A percentile compares a stretch with the other conserved stretches of the same genome.
These are phyloP conservation scores for Globisporangium rhizosaccharum DNA, from an alignment of 352 stramenopile genomes.

Conservation along the genomic window DNA sequence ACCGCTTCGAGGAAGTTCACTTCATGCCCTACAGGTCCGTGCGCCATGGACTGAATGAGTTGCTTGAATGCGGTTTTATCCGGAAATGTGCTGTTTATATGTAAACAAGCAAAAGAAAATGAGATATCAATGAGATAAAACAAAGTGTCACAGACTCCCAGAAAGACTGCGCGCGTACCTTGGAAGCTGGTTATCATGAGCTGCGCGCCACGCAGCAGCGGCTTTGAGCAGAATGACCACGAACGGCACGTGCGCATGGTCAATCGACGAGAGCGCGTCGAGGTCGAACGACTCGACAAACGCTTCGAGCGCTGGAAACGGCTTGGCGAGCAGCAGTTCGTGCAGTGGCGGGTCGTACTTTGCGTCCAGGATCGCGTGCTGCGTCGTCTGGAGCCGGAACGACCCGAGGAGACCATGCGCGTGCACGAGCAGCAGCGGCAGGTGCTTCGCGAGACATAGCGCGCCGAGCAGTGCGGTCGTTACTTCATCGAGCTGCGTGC, in stretches of 20 bases:
- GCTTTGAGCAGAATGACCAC: constrained; percentile 88
- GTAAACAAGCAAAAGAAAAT: background rate
- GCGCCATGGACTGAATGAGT: constrained; percentile 52
- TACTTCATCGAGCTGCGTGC: constrained; percentile 72
- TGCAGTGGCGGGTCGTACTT: constrained; percentile 83
- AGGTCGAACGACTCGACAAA: constrained; percentile 62
- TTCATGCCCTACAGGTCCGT: constrained; percentile 65
- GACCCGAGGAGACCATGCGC: constrained; percentile 92
- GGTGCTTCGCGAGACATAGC: constrained; percentile 52
- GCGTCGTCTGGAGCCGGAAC: constrained; percentile 84
- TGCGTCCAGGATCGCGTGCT: constrained; percentile 86
- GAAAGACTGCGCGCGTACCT: constrained; percentile 1
- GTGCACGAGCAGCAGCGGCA: constrained; percentile 83
- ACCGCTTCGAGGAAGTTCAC: constrained; percentile 95
- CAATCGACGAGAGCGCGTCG: constrained; percentile 61
- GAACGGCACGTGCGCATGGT: constrained; percentile 92
- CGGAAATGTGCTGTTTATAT: constrained; percentile 35
- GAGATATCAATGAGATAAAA: background rate
- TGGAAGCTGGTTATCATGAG: constrained; percentile 45
- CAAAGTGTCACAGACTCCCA: background rate
- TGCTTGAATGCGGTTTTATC: constrained; percentile 92
- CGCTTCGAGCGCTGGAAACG: constrained; percentile 63
- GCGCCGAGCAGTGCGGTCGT: constrained; percentile 51
- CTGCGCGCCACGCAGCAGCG: constrained; percentile 48
- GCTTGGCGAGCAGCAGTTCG: constrained; percentile 86